phyloP scores from a whole-genome alignment of 75 land plant species.

The Picea sitchensis region DNA sequence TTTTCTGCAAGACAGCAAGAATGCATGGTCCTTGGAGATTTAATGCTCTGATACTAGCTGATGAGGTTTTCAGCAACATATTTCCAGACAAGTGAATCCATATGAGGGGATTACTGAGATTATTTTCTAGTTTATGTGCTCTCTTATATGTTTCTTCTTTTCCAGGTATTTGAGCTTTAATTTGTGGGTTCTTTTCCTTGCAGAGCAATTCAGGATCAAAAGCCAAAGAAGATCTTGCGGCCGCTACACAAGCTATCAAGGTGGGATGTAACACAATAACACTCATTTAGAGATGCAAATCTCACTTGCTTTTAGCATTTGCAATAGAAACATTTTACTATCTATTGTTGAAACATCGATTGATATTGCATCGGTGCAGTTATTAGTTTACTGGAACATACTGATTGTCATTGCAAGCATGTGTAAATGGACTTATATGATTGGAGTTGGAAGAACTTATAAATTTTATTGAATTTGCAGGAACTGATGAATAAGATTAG shows the following conservation, averaged over 20 bases:
- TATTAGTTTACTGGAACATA: background rate
- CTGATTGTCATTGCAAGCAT: background rate
- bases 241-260: slow-evolving; percentile 94
- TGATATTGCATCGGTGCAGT: background rate
- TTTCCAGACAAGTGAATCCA: no score
- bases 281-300: background rate
- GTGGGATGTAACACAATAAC: slow-evolving; percentile 22
- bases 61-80: no score
- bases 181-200: slow-evolving; percentile 9
- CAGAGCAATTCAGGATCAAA: slow-evolving; percentile 98
- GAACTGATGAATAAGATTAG: slow-evolving; percentile 87
- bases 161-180: background rate
- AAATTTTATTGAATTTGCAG: slow-evolving; percentile 26
- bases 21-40: no score
- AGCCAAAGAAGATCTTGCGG: slow-evolving; percentile 99
- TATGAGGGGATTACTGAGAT: background rate
- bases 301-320: background rate
- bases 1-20: no score
- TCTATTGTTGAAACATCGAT: background rate
- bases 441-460: background rate
- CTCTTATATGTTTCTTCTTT: background rate
- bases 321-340: background rate
- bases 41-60: no score
- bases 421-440: background rate
- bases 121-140: background rate